Percentiles rank a stretch among this genome's conserved stretches.
phyloP scores from a whole-genome alignment of 805 yeast genomes.

The Yarrowia yakushimensis region DNA sequence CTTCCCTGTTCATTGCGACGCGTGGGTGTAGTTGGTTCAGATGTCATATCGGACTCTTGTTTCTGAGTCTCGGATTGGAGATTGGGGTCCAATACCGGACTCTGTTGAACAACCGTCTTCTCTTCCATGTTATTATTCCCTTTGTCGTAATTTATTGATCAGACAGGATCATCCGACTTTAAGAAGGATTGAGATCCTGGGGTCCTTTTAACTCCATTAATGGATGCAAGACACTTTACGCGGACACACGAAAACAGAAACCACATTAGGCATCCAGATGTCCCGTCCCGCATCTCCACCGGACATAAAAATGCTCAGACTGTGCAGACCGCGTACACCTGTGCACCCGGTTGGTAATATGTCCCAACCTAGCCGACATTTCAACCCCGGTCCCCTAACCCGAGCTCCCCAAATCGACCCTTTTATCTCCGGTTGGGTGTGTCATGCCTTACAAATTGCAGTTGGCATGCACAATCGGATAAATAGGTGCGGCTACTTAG shows the following conservation, averaged over 20 bases:
- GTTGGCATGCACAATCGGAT: background rate
- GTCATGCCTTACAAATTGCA: constrained; percentile 1
- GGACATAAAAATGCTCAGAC: background rate
- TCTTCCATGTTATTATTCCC: background rate
- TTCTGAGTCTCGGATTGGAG: background rate
- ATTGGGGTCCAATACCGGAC: background rate
- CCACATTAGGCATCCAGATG: background rate
- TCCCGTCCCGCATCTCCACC: background rate
- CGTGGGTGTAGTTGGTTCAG: background rate
- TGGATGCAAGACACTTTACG: background rate
- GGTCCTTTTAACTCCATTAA: background rate
- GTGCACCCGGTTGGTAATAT: too few species aligned
- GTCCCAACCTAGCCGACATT: too few species aligned
- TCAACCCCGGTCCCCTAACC: background rate
- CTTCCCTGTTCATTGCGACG: background rate
- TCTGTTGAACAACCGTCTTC: background rate
- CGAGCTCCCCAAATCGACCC: too few species aligned
- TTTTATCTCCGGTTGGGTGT: background rate
- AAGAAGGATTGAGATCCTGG: too few species aligned
- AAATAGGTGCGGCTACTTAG: background rate
- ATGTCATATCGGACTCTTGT: too few species aligned
- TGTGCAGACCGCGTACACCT: too few species aligned
- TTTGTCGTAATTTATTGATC: too few species aligned
- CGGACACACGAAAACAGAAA: background rate
- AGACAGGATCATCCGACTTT: too few species aligned